Evolutionary conservation across 345 rosid species (phyloP), one percentile per base, ranked within the genome.

Genomic region (Dovyalis caffra): DNA sequence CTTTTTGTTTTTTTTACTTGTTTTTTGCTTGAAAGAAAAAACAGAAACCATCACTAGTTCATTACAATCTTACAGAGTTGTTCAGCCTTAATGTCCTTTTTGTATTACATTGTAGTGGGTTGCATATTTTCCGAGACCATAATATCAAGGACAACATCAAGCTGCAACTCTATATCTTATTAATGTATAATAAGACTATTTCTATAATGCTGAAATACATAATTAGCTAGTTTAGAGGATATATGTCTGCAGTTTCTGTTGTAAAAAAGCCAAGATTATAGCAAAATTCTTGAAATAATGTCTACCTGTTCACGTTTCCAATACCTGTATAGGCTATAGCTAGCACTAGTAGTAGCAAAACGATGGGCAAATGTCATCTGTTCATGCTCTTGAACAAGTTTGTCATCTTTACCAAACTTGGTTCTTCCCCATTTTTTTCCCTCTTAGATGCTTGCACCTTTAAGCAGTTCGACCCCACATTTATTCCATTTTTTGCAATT

Each of bases 231-330:
- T 20, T 6, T 40, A 72, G 38, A 43, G 31, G 53, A 29, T 63
- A 28, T 38, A 8, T 72, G 20, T 29, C 0, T n/a, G 34, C 20
- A 34, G 28, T 64, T 65, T 74, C 45, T 66, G 64, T 18, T 34
- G 70, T 43, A 33, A 64, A 33, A 64, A 45, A 45, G 76, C 70
- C 47, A 33, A 49, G 51, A 49, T 64, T 15, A 34, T 74, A 15
- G 77, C 77, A 74, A 51, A 51, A 31, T 47, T 74, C 70, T 64
- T 51, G 77, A 65, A 45, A 62, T 63, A 63, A 62, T 58, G 7
- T 64, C 45, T 45, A 6, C 43, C 51, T 62, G 7, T 6, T n/a
- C 26, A 5, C 64, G 21, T 23, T 9, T 31, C 45, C 68, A 43
- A 18, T 63, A 23, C 34, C 9, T 47, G n/a, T n/a, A 14, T 1